Evolutionary conservation across 148 eudicot genomes (phyloP).

Genomic region (Fagopyrum tataricum): DNA sequence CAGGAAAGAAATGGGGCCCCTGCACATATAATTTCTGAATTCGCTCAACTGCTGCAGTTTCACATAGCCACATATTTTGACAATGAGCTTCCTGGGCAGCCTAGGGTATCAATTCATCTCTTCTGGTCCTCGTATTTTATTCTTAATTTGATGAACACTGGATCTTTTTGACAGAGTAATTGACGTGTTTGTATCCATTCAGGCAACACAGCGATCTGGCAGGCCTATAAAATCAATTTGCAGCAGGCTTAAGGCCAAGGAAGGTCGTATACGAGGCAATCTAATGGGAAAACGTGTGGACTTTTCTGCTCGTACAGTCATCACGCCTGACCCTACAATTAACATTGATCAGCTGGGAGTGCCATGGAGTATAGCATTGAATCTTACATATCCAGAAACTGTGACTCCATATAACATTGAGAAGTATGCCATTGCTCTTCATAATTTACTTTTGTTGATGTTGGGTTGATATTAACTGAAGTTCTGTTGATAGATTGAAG

Average conservation of each 20-base stretch:
- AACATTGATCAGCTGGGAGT: conserved; percentile 96
- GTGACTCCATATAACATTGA: conserved; percentile 98
- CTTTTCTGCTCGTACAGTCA: conserved; percentile 99
- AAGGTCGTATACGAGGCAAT: conserved; percentile 95
- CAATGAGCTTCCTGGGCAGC: conserved; percentile 98
- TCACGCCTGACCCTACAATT: conserved; percentile 95
- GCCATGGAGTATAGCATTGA: conserved; percentile 99
- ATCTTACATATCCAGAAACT: conserved; percentile 98
- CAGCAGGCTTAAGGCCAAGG: conserved; percentile 95
- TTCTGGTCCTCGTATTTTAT: neutral
- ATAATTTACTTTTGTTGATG: neutral
- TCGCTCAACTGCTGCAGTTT: conserved; percentile 90
- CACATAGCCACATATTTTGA: conserved; percentile 98
- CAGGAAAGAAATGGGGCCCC: conserved; percentile 99
- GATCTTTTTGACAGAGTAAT: neutral
- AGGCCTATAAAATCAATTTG: conserved; percentile 98
- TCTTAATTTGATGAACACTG: neutral
- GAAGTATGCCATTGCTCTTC: conserved; percentile 32
- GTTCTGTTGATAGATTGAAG: conserved; percentile 56
- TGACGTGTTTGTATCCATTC: conserved; percentile 14
- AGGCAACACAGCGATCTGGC: conserved; percentile 99
- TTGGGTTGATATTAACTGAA: conserved; percentile 6
- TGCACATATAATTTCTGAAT: conserved; percentile 93
- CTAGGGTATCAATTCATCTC: conserved; percentile 49
- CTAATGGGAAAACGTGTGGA: conserved; percentile 99